Evolutionary conservation across 2,329 filamentous ascomycete species (phyloP), one percentile per base, ranked within the genome.

Genomic region (Claviceps citrina): DNA sequence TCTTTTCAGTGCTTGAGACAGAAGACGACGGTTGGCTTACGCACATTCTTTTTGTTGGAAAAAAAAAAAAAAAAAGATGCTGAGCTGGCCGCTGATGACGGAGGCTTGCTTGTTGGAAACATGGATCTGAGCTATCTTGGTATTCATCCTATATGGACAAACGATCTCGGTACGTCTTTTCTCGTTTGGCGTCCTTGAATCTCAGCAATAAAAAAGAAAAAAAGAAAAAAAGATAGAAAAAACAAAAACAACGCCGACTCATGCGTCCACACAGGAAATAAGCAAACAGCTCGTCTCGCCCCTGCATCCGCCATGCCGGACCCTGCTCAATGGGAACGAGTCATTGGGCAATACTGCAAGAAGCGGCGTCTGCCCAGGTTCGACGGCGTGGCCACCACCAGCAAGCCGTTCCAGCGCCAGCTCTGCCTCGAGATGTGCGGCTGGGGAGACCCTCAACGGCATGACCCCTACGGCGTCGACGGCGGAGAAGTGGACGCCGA

Each of bases 111-210:
- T 20, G 66, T 76, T 7, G 67, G 73, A 10, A 71, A 70, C 2
- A 62, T 86, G 4, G 83, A 91, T 49, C 61, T 89, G 16, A 80
- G 79, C 51, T 91, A 82, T 50, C 65, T 89, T 43, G 84, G 84
- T 2, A 76, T 87, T 6, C 65, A 74, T 40, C 72, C 72, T 2
- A 73, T 91, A 41, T 89, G 83, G 82, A 72, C 63, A 3, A 79
- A 81, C 44, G 65, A 76, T 38, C 66, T 85, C 7, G 80, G 79
- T 69, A 61, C 54, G 64, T 48, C 13, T 10, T 15, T 18, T n/a
- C n/a, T n/a, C n/a, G n/a, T n/a, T n/a, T n/a, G n/a, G 13, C 16
- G 8, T 12, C 19, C 2, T 36, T 18, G 6, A 26, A 31, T n/a
- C 10, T 18, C 9, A 10, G 5, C 22, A 8, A 24, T 24, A 8